Conservation (phyloP, 495 filamentous ascomycete species). For the Cercophora scortea region DNA sequence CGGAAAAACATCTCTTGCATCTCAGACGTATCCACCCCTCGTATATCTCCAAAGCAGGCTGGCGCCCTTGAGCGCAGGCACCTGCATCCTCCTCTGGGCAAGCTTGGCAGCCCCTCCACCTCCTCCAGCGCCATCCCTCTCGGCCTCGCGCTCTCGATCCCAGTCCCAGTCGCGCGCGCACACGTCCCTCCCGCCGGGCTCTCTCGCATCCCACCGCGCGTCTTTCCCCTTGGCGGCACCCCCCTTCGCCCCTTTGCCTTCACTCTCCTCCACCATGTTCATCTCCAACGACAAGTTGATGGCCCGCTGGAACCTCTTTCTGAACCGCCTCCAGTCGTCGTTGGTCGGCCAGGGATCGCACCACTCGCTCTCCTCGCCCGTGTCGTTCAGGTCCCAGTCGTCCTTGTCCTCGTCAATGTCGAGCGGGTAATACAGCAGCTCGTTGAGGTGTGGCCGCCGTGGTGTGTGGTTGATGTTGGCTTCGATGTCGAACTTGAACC, state of each 20-base stretch:
- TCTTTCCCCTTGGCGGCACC: background rate
- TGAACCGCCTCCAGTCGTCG: constrained; percentile 31
- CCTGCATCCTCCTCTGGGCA: constrained; percentile 5
- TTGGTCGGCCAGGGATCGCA: constrained; percentile 33
- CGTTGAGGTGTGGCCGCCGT: constrained; percentile 35
- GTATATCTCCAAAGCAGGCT: constrained; percentile 30
- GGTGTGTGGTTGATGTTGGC: constrained; percentile 39
- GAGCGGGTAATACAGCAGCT: constrained; percentile 34
- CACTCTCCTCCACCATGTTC: background rate
- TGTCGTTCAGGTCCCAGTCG: constrained; percentile 18
- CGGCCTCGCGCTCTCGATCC: background rate
- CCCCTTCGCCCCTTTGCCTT: background rate
- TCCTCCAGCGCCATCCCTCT: background rate
- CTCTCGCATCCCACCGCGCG: background rate
- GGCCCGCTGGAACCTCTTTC: constrained; percentile 25
- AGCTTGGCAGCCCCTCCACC: background rate
- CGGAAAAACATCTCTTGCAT: no score
- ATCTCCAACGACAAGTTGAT: constrained; percentile 22
- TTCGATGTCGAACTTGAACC: constrained; percentile 42
- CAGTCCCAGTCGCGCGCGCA: background rate
- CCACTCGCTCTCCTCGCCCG: constrained; percentile 22
- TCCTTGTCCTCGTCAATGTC: constrained; percentile 26
- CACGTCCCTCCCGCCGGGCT: background rate
- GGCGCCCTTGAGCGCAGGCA: constrained; percentile 22
- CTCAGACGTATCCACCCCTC: constrained; percentile 17